These are phyloP conservation scores for Teunomyces aglyptinius DNA, from an alignment of 805 yeast species.

Conservation along the genomic window DNA sequence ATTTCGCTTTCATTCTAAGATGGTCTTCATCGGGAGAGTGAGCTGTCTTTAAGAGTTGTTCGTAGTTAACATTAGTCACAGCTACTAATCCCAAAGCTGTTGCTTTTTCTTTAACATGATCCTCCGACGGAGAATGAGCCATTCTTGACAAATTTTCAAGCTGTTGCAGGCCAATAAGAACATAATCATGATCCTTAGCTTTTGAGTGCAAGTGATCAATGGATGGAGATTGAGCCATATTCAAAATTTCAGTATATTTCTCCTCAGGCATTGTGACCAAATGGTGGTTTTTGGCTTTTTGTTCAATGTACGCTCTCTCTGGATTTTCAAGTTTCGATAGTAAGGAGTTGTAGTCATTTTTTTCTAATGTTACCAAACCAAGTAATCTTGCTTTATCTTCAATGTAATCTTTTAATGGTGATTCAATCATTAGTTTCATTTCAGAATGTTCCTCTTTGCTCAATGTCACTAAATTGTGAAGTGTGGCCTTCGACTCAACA, in stretches of 20 bases:
- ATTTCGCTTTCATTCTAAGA: constrained; percentile 9
- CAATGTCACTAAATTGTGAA: constrained; percentile 14
- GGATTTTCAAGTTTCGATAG: constrained; percentile 2
- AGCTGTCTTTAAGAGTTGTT: constrained; percentile 7
- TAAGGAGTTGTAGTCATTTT: constrained; percentile 6
- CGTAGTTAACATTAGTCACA: constrained; percentile 10
- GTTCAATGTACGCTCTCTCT: constrained; percentile 1
- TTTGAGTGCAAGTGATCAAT: constrained; percentile 17
- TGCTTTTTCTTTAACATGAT: constrained; percentile 13
- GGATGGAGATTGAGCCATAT: constrained; percentile 18
- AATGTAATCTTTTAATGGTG: constrained; percentile 16
- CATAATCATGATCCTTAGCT: constrained; percentile 11
- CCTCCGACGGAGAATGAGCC: constrained; percentile 7
- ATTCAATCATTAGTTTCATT: constrained; percentile 1
- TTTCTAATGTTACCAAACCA: constrained; percentile 4
- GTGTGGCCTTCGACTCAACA: constrained; percentile 29
- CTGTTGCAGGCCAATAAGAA: constrained; percentile 4
- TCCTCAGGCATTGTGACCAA: constrained; percentile 7
- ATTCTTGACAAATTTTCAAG: constrained; percentile 6
- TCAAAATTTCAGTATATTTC: constrained; percentile 13
- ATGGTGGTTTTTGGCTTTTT: constrained; percentile 3
- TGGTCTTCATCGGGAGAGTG: constrained; percentile 12
- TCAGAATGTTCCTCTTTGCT: constrained; percentile 8
- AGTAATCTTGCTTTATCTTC: constrained; percentile 8
- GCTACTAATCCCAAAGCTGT: constrained; percentile 10